Evolutionary conservation across 331 rosid species (phyloP).

Genomic region (Arachis monticola): DNA sequence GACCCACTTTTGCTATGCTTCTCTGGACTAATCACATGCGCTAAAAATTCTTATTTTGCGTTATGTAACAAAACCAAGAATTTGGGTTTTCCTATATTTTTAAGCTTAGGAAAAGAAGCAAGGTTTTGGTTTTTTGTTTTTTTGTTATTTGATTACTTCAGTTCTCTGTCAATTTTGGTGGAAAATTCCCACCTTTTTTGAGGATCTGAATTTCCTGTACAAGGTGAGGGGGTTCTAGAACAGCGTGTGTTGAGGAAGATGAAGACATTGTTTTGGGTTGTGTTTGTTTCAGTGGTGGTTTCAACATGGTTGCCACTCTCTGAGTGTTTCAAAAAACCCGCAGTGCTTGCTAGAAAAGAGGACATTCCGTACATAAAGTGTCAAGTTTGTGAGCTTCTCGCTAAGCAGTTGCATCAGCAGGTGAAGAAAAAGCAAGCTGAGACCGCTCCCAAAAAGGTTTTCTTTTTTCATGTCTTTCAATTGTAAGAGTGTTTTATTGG

Average conservation of each 20-base stretch:
- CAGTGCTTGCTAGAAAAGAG: conserved; percentile 65
- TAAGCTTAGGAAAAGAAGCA: neutral
- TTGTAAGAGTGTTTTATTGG: neutral
- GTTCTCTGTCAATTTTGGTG: neutral
- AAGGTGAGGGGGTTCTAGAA: conserved; percentile 28
- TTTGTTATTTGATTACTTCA: neutral
- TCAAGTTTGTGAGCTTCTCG: conserved; percentile 87
- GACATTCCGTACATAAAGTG: conserved; percentile 81
- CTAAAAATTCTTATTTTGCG: conserved; percentile 14
- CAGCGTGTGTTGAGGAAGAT: conserved; percentile 38
- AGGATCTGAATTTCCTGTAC: conserved; percentile 22
- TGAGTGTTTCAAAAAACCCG: conserved; percentile 64
- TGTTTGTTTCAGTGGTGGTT: conserved; percentile 51
- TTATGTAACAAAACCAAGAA: neutral
- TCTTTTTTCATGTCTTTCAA: conserved; percentile 7
- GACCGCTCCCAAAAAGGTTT: conserved; percentile 85
- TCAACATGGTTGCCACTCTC: conserved; percentile 58
- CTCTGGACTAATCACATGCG: conserved; percentile 39
- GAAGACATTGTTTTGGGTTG: conserved; percentile 47
- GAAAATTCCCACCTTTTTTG: conserved; percentile 11
- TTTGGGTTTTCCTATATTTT: neutral
- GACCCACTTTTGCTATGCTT: conserved; percentile 26
- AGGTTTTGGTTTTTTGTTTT: neutral
- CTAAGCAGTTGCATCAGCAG: conserved; percentile 61
- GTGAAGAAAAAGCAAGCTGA: conserved; percentile 69